Conservation (phyloP, 768 basidiomycete genomes). For the Boletellus ananas region DNA sequence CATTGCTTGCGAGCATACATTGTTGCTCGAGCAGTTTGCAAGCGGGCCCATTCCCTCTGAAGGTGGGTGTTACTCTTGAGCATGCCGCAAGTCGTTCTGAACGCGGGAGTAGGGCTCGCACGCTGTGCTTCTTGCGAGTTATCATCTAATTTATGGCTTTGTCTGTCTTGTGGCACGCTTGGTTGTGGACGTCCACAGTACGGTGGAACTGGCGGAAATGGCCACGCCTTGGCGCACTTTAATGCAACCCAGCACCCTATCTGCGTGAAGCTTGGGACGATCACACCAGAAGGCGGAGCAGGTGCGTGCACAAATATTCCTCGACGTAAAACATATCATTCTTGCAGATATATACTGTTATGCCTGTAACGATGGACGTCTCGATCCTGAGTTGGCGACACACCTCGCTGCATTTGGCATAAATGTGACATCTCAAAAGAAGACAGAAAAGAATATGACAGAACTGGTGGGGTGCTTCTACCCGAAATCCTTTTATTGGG, state of each 20-base stretch:
- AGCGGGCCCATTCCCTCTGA: conserved; percentile 25
- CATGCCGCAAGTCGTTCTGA: not conserved
- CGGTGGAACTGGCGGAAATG: conserved; percentile 80
- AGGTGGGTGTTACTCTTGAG: conserved; percentile 10
- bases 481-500: not conserved
- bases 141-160: conserved; percentile 93
- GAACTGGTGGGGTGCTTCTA: conserved; percentile 62
- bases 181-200: conserved; percentile 87
- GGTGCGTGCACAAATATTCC: conserved; percentile 45
- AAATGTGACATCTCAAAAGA: conserved; percentile 72
- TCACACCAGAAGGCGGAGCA: conserved; percentile 90
- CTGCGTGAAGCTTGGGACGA: conserved; percentile 92
- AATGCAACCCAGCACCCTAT: conserved; percentile 69
- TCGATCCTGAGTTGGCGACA: conserved; percentile 67
- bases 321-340: not conserved
- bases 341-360: conserved; percentile 88
- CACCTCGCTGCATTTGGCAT: conserved; percentile 88
- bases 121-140: conserved; percentile 82
- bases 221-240: conserved; percentile 83
- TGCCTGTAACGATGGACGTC: conserved; percentile 74
- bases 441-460: conserved; percentile 96
- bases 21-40: conserved; percentile 46
- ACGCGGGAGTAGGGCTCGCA: conserved; percentile 54
- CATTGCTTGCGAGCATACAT: conserved; percentile 76
- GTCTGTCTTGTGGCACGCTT: conserved; percentile 84